These are phyloP conservation scores for Persicaria maculosa DNA, from an alignment of 148 eudicot genomes.

Conservation along the genomic window DNA sequence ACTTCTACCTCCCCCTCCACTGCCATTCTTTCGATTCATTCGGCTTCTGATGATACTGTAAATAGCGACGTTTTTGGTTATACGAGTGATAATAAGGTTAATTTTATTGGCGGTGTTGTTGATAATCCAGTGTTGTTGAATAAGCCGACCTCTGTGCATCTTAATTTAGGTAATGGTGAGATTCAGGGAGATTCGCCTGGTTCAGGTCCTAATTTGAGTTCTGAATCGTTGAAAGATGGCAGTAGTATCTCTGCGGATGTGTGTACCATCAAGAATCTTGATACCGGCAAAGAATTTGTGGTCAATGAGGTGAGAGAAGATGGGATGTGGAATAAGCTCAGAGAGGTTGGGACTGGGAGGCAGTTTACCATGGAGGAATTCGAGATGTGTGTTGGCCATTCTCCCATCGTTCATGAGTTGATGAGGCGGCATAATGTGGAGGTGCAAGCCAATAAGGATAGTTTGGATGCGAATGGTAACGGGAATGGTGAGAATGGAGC, in stretches of 20 bases:
- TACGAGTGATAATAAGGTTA: slow-evolving; percentile 5
- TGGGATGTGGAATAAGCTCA: slow-evolving; percentile 72
- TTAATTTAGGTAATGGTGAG: slow-evolving; percentile 21
- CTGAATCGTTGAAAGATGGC: neutral
- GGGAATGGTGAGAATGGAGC: slow-evolving; percentile 31
- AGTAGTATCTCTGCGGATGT: slow-evolving; percentile 14
- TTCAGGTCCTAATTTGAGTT: slow-evolving; percentile 8
- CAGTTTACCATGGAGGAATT: slow-evolving; percentile 95
- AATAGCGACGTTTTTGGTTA: slow-evolving; percentile 28
- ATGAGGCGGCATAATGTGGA: slow-evolving; percentile 94
- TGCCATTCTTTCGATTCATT: slow-evolving; percentile 38
- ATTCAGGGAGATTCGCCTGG: slow-evolving; percentile 13
- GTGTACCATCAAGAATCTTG: slow-evolving; percentile 81
- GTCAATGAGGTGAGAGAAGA: slow-evolving; percentile 87
- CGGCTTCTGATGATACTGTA: slow-evolving; percentile 40
- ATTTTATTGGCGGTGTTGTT: slow-evolving; percentile 18
- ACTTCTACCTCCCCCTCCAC: neutral
- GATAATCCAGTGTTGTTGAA: slow-evolving; percentile 20
- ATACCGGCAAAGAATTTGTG: slow-evolving; percentile 89
- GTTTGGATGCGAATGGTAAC: slow-evolving; percentile 25
- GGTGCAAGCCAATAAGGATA: slow-evolving; percentile 67
- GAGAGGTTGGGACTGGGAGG: slow-evolving; percentile 85
- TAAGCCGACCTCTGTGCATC: slow-evolving; percentile 46
- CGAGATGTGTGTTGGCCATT: slow-evolving; percentile 80
- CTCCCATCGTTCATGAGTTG: slow-evolving; percentile 88